A percentile compares a stretch with the other conserved stretches of the same genome.
Conservation (phyloP, 2,329 filamentous ascomycete genomes). For the Penicillium sp. region DNA sequence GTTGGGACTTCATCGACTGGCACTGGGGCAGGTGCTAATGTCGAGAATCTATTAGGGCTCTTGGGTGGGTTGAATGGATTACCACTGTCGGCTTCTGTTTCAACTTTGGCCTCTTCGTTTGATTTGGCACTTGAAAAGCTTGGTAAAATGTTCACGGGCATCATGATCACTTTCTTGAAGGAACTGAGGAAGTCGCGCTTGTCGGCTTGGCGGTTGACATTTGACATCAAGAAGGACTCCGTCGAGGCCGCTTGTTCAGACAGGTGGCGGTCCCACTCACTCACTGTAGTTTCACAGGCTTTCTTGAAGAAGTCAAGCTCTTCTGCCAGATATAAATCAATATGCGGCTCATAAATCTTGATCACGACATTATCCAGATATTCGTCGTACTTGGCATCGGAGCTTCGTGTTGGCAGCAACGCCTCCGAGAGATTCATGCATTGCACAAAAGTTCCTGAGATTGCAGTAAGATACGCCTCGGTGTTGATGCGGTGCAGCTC, state of each 20-base stretch:
- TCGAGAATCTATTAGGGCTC: constrained; percentile 38
- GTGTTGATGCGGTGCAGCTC: constrained; percentile 74
- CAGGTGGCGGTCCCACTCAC: constrained; percentile 84
- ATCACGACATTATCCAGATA: constrained; percentile 65
- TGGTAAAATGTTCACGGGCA: constrained; percentile 88
- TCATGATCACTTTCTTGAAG: constrained; percentile 99
- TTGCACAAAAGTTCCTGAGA: constrained; percentile 86
- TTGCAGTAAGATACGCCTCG: constrained; percentile 75
- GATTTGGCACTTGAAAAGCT: constrained; percentile 63
- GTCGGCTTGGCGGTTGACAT: constrained; percentile 87
- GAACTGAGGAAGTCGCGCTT: constrained; percentile 95
- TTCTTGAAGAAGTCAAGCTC: constrained; percentile 82
- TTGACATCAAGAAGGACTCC: constrained; percentile 94
- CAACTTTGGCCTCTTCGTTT: constrained; percentile 33
- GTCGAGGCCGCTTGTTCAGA: constrained; percentile 85
- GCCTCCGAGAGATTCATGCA: constrained; percentile 71
- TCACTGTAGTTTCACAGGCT: constrained; percentile 72
- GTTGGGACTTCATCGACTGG: constrained; percentile 67
- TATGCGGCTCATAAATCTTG: constrained; percentile 79
- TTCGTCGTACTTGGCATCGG: constrained; percentile 57
- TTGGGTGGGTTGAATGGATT: constrained; percentile 25
- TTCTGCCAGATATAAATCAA: constrained; percentile 90
- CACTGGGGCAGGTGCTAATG: constrained; percentile 33
- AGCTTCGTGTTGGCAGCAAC: constrained; percentile 61
- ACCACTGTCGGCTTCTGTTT: constrained; percentile 19